Base-by-base conservation (phyloP, 495 filamentous ascomycete species). In the Penicillium pulvis region DNA sequence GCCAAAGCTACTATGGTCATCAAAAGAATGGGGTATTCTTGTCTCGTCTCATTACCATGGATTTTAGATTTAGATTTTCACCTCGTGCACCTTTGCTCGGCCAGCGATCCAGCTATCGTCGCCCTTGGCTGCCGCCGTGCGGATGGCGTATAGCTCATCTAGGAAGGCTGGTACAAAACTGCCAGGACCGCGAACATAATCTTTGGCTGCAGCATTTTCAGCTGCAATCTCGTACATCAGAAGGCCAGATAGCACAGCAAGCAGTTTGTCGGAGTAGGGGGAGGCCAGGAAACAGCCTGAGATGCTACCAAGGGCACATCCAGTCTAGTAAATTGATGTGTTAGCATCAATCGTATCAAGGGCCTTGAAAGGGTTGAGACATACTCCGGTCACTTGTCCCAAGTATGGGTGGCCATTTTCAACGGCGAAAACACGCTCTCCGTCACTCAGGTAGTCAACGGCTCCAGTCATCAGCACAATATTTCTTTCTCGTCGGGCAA, bases 101-200 rank as follows among this genome's bases (percentile, higher is more conserved):
- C 74, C 69, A 9, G 30, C 55, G 61, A 87, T 69, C 86, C 85
- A 89, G 12, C 60, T 64, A n/a, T 76, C 31, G 41, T 86, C 75
- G 0, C 77, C 79, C 45, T 72, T 66, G 11, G 69, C 66, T 3
- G 82, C 80, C 19, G 75, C 79, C 36, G 71, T 71, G 51, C 80
- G 74, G 51, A 85, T 82, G 12, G 69, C 74, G 65, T 81, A 81
- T 48, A 86, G 70, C 66, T 86, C 88, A 61, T 97, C 93, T 20
- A 97, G 75, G 65, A 96, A 93, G 0, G 88, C 89, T 3, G 91
- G 88, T 9, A 96, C 82, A 75, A 98, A 98, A 16, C 90, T 93
- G 1, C 93, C 93, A 0, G 93, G 91, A 0, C 93, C 93, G 46
- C 81, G 75, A 19, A 88, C 91, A 54, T 90, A 84, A 8, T 75